Conservation (phyloP, 108 stramenopile species). For the Skeletonema grethae region DNA sequence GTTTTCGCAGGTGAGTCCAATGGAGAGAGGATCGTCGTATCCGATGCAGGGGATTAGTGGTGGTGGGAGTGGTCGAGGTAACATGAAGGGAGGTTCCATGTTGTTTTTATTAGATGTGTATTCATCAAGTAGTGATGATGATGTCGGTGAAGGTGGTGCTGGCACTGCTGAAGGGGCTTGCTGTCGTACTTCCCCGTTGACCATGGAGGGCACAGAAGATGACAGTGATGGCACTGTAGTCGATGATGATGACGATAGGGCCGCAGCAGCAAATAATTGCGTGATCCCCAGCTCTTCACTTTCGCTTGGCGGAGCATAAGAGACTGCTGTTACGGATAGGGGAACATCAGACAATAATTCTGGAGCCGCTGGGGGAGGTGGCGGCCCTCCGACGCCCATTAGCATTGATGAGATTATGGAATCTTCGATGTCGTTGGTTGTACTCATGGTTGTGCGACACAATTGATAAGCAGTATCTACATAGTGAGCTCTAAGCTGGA, state of each 20-base stretch:
- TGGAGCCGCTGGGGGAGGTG: background rate
- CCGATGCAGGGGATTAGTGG: slow-evolving; percentile 27
- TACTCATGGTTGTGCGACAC: background rate
- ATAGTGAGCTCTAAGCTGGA: too few species aligned
- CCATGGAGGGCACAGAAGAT: background rate
- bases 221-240: background rate
- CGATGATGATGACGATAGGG: background rate
- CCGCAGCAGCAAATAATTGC: slow-evolving; percentile 6
- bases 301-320: background rate
- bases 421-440: background rate
- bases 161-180: background rate
- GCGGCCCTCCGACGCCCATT: background rate
- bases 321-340: background rate
- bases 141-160: background rate
- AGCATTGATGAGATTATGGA: background rate
- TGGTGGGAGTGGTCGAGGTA: slow-evolving; percentile 22
- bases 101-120: background rate
- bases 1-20: background rate
- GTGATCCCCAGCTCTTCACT: background rate
- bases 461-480: too few species aligned
- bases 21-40: slow-evolving; percentile 19
- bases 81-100: background rate
- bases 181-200: background rate
- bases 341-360: background rate
- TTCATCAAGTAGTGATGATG: background rate